Percentiles rank a stretch among this genome's conserved stretches.
Evolutionary conservation across 805 yeast species (phyloP).

Genomic region (Starmerella sp.): DNA sequence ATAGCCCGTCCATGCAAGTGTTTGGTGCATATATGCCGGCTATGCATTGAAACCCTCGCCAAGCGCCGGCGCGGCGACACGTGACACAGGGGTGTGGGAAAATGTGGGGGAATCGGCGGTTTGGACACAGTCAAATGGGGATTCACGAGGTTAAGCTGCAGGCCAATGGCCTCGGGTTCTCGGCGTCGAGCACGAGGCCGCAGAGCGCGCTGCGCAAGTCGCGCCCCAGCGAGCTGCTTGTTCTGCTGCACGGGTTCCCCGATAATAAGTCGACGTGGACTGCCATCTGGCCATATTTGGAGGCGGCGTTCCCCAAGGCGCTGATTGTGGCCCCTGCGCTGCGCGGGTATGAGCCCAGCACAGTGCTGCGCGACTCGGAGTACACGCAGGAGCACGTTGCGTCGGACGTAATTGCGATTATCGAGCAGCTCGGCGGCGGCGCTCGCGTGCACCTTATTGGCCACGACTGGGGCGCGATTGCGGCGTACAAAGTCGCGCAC

Average conservation of each 20-base stretch:
- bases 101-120: no score
- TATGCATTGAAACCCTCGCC: no score
- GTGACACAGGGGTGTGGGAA: no score
- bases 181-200: conserved; percentile 11
- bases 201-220: neutral
- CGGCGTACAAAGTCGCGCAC: conserved; percentile 18
- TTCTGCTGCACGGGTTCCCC: conserved; percentile 26
- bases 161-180: conserved; percentile 7
- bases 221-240: conserved; percentile 6
- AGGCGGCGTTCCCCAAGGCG: conserved; percentile 7
- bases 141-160: conserved; percentile 3
- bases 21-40: no score
- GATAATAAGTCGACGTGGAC: conserved; percentile 21
- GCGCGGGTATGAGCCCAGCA: conserved; percentile 25
- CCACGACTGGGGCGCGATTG: conserved; percentile 27
- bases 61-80: no score
- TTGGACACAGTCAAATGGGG: neutral
- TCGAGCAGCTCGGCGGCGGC: conserved; percentile 11
- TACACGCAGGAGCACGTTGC: conserved; percentile 18
- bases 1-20: no score
- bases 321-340: conserved; percentile 22
- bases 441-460: conserved; percentile 23
- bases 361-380: conserved; percentile 9
- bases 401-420: conserved; percentile 14
- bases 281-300: conserved; percentile 13